These are phyloP conservation scores for Geranomyces variabilis DNA, from an alignment of 192 early-diverging fungal species.

Conservation along the genomic window DNA sequence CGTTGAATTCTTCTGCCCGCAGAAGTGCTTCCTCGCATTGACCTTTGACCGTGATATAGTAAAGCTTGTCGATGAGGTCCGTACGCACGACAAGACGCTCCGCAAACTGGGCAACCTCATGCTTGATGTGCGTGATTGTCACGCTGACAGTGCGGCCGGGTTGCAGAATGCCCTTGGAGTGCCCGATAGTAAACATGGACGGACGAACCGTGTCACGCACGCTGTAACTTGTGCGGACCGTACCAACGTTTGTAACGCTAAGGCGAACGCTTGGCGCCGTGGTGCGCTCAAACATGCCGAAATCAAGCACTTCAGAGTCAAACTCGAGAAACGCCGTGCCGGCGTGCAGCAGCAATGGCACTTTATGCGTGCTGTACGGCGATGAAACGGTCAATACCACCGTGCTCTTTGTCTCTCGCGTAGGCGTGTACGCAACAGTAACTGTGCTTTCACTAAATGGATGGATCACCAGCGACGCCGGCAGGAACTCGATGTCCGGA, in stretches of 20 bases:
- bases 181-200: constrained; percentile 57
- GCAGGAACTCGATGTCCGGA: constrained; percentile 56
- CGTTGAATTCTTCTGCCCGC: constrained; percentile 58
- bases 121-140: constrained; percentile 49
- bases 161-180: constrained; percentile 50
- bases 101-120: constrained; percentile 56
- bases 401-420: constrained; percentile 50
- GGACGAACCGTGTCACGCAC: constrained; percentile 52
- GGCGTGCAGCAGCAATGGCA: constrained; percentile 61
- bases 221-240: constrained; percentile 57
- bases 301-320: constrained; percentile 49
- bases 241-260: constrained; percentile 55
- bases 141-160: constrained; percentile 50
- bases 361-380: constrained; percentile 60
- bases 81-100: constrained; percentile 55
- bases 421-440: constrained; percentile 55
- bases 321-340: constrained; percentile 60
- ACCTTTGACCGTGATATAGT: constrained; percentile 51
- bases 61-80: constrained; percentile 60
- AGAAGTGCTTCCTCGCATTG: constrained; percentile 67
- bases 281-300: constrained; percentile 68
- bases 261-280: constrained; percentile 47
- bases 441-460: constrained; percentile 62
- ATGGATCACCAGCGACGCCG: constrained; percentile 55
- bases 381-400: constrained; percentile 57